phyloP scores from a whole-genome alignment of 2,329 filamentous ascomycete species.

The Aspergillus calidoustus region DNA sequence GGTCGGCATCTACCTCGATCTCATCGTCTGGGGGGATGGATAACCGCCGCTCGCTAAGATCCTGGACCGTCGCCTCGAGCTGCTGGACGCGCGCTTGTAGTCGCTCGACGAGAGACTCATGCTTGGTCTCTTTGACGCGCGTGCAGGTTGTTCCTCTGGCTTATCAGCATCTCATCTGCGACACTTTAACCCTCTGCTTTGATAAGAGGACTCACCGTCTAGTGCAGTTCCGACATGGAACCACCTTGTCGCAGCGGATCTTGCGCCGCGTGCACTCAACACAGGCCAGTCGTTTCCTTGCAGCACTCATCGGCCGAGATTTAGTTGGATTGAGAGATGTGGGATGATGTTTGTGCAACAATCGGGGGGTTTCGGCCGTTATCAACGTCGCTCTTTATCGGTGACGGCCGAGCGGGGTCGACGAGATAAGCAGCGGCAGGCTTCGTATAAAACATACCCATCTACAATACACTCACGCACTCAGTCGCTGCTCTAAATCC shows the following conservation, averaged over 20 bases:
- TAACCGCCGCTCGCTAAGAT: slow-evolving; percentile 13
- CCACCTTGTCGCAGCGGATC: slow-evolving; percentile 46
- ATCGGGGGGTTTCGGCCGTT: background rate
- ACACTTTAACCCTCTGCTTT: background rate
- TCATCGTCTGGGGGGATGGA: background rate
- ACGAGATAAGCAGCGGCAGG: background rate
- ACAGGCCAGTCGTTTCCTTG: slow-evolving; percentile 33
- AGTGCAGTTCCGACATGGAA: slow-evolving; percentile 48
- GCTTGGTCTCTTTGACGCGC: slow-evolving; percentile 14
- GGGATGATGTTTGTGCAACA: background rate
- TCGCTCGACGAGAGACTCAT: slow-evolving; percentile 22
- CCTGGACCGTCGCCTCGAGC: slow-evolving; percentile 30
- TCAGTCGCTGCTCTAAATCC: background rate
- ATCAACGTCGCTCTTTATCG: background rate
- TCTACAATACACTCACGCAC: background rate
- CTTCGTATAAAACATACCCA: background rate
- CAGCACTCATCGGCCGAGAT: slow-evolving; percentile 20
- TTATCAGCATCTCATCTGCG: background rate
- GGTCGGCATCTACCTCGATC: background rate
- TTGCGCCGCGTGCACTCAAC: slow-evolving; percentile 34
- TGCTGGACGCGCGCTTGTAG: slow-evolving; percentile 33
- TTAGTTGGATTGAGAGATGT: background rate
- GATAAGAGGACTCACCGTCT: slow-evolving; percentile 6
- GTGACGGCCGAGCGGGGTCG: background rate
- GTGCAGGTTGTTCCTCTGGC: slow-evolving; percentile 10